Percentiles rank a stretch among this genome's conserved stretches.
These are phyloP conservation scores for Moesziomyces antarcticus DNA, from an alignment of 1,284 basidiomycete genomes.

Conservation along the genomic window DNA sequence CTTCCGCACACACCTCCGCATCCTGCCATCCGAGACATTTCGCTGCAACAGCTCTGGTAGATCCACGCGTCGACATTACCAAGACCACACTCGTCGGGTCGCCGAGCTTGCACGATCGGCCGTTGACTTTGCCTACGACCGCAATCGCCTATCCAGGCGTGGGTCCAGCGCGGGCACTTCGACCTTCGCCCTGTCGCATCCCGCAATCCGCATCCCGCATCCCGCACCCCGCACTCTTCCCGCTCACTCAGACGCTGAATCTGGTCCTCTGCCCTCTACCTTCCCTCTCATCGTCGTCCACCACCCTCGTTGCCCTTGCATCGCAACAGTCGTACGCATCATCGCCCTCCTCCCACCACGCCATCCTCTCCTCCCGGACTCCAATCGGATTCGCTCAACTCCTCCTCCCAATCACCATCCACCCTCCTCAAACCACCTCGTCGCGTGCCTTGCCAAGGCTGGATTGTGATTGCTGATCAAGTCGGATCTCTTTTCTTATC, in stretches of 20 bases:
- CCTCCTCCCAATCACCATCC: constrained; percentile 9
- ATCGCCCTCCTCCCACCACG: constrained; percentile 4
- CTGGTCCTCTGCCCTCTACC: constrained; percentile 9
- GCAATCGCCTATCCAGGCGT: too few relatives aligned
- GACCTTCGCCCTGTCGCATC: too few relatives aligned
- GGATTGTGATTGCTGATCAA: constrained; percentile 41
- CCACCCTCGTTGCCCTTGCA: not conserved
- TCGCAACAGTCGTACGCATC: constrained; percentile 41
- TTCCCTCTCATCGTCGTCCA: not conserved
- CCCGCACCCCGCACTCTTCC: constrained; percentile 1
- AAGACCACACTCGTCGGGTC: too few relatives aligned
- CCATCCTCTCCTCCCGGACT: constrained; percentile 7
- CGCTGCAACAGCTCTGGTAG: too few relatives aligned
- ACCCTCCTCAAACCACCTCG: constrained; percentile 14
- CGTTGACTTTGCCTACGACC: too few relatives aligned
- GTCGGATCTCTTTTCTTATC: constrained; percentile 19
- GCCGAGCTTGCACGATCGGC: too few relatives aligned
- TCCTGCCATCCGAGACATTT: not conserved
- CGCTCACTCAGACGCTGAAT: constrained; percentile 28
- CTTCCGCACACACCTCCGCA: not conserved
- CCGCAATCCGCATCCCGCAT: too few relatives aligned
- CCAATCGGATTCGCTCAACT: constrained; percentile 11
- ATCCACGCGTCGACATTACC: too few relatives aligned
- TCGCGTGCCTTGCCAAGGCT: constrained; percentile 28
- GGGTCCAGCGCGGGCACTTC: too few relatives aligned